A percentile compares a stretch with the other conserved stretches of the same genome.
Evolutionary conservation across 2,329 filamentous ascomycete species (phyloP).

Genomic region (Colletotrichum melonis): DNA sequence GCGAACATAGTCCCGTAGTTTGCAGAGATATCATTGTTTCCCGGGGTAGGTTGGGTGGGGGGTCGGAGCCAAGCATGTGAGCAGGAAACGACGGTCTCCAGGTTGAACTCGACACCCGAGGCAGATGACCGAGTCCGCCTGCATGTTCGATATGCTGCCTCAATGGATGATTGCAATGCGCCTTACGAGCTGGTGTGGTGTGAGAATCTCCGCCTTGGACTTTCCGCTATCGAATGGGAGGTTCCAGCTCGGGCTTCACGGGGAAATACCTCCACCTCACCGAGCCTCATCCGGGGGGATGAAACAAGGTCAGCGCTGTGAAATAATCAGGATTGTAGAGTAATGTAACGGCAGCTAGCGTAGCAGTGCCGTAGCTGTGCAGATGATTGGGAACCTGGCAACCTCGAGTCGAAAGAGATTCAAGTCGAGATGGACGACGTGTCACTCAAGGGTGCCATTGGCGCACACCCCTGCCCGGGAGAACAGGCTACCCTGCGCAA

Average conservation of each 20-base stretch:
- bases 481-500: slow-evolving; percentile 10
- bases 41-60: neutral
- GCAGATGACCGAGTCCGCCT: neutral
- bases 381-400: slow-evolving; percentile 1
- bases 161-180: neutral
- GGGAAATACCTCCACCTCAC: neutral
- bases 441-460: slow-evolving; percentile 3
- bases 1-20: neutral
- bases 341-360: neutral
- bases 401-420: neutral
- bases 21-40: neutral
- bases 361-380: neutral
- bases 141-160: neutral
- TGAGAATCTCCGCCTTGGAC: neutral
- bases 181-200: slow-evolving; percentile 3
- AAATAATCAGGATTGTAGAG: neutral
- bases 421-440: slow-evolving; percentile 1
- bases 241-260: neutral
- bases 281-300: neutral
- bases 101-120: neutral
- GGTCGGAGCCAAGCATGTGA: neutral
- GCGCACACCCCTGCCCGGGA: neutral
- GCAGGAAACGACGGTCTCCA: neutral
- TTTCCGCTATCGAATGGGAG: neutral
- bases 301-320: neutral